Evolutionary conservation across 192 early-diverging fungal genomes (phyloP).

Genomic region (Spizellomyces punctatus): DNA sequence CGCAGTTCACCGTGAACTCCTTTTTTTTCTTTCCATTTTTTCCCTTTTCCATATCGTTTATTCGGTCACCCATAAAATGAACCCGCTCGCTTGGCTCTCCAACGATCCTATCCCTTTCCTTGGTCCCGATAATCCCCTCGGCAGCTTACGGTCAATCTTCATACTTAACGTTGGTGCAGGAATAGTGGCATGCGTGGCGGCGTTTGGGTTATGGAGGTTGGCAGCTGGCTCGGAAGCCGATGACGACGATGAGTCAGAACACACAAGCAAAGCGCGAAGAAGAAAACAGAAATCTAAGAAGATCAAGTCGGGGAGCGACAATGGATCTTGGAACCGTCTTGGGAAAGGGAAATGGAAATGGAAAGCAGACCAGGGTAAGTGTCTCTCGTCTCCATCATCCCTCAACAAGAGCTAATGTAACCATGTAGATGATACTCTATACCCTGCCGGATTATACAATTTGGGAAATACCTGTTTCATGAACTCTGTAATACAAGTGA

Average conservation of each 20-base stretch:
- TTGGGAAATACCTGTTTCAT: slow-evolving; percentile 89
- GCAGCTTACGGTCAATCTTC: slow-evolving; percentile 9
- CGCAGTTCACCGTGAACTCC: no score
- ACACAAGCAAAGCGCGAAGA: background rate
- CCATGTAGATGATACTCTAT: slow-evolving; percentile 25
- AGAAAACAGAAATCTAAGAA: background rate
- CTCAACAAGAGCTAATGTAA: background rate
- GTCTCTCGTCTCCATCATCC: background rate
- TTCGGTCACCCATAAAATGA: background rate
- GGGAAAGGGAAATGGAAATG: background rate
- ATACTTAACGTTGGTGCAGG: slow-evolving; percentile 20
- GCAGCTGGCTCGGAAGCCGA: background rate
- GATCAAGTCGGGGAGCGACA: slow-evolving; percentile 7
- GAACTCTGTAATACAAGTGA: slow-evolving; percentile 82
- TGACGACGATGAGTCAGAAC: background rate
- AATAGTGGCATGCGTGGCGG: slow-evolving; percentile 12
- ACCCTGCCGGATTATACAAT: slow-evolving; percentile 73
- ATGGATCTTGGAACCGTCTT: background rate
- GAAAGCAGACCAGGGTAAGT: background rate
- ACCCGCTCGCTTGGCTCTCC: background rate
- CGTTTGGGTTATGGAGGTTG: slow-evolving; percentile 16
- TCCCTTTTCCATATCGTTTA: no score
- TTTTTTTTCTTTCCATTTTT: no score
- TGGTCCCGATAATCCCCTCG: slow-evolving; percentile 23
- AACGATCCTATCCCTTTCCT: slow-evolving; percentile 1